Evolutionary conservation across 2,329 filamentous ascomycete species (phyloP).

Genomic region (Alternaria arbusti): DNA sequence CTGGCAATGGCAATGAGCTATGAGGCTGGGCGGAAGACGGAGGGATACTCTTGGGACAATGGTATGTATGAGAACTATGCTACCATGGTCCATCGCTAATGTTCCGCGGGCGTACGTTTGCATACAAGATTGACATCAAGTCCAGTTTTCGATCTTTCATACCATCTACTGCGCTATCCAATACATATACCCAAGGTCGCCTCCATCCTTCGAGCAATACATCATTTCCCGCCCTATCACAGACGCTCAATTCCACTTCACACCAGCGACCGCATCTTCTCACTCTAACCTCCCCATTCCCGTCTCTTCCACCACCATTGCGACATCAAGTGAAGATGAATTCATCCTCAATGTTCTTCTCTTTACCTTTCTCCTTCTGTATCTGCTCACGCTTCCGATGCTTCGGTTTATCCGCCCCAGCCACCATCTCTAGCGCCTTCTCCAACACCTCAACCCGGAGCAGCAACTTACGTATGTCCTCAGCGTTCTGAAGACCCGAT

Average conservation of each 20-base stretch:
- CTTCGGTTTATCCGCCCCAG: not conserved
- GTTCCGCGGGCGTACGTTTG: not conserved
- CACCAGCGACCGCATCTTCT: not conserved
- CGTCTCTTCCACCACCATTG: not conserved
- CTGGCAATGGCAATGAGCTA: not conserved
- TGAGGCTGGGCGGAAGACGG: not conserved
- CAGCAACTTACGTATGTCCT: not conserved
- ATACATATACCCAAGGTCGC: not conserved
- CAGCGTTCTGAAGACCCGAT: not conserved
- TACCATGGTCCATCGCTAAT: not conserved
- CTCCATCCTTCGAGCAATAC: not conserved
- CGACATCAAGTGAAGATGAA: not conserved
- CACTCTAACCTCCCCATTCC: not conserved
- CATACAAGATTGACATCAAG: not conserved
- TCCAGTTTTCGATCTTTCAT: not conserved
- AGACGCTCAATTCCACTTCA: rapidly evolving
- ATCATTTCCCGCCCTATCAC: not conserved
- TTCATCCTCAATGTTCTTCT: not conserved
- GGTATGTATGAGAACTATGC: not conserved
- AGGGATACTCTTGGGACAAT: not conserved
- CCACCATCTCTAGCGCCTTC: not conserved
- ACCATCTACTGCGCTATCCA: not conserved
- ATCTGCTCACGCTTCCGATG: not conserved
- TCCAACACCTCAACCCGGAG: not conserved
- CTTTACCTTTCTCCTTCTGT: not conserved